Percentiles rank a stretch among this genome's conserved stretches.
Evolutionary conservation across 805 yeast genomes (phyloP).

Genomic region (Ogataea salicorniae): DNA sequence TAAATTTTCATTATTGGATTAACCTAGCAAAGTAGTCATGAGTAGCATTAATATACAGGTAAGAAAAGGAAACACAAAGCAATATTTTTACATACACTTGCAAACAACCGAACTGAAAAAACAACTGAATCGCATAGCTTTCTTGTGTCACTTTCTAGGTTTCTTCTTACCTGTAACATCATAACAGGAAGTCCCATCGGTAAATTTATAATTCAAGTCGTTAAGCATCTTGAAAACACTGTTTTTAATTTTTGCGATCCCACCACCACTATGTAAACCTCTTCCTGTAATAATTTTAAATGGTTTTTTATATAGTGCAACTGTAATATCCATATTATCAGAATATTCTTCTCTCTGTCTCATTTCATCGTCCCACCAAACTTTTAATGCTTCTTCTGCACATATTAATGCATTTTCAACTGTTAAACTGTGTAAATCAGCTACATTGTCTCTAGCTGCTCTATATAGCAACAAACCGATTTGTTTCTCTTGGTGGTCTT

Average conservation of each 20-base stretch:
- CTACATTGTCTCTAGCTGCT: constrained; percentile 10
- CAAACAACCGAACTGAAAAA: too few relatives aligned
- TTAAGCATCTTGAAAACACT: constrained; percentile 38
- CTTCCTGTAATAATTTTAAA: constrained; percentile 58
- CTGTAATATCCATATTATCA: constrained; percentile 32
- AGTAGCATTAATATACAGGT: too few relatives aligned
- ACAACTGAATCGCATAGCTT: background rate
- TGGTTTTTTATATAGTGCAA: constrained; percentile 38
- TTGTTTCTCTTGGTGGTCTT: background rate
- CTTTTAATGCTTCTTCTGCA: constrained; percentile 31
- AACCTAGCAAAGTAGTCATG: too few relatives aligned
- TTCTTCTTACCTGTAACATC: constrained; percentile 37
- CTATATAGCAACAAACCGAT: background rate
- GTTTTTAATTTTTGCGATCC: constrained; percentile 43
- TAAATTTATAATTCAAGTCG: constrained; percentile 35
- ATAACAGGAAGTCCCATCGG: constrained; percentile 43
- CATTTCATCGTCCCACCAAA: constrained; percentile 65
- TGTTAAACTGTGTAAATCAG: constrained; percentile 57
- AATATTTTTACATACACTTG: background rate
- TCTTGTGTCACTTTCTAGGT: background rate
- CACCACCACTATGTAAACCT: constrained; percentile 63
- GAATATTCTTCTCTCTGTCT: constrained; percentile 34
- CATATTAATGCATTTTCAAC: constrained; percentile 43
- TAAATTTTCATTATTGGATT: too few relatives aligned
- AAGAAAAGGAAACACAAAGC: too few relatives aligned